These are phyloP conservation scores for Arxiozyma heterogenica DNA, from an alignment of 1,139 yeast species.

Conservation along the genomic window DNA sequence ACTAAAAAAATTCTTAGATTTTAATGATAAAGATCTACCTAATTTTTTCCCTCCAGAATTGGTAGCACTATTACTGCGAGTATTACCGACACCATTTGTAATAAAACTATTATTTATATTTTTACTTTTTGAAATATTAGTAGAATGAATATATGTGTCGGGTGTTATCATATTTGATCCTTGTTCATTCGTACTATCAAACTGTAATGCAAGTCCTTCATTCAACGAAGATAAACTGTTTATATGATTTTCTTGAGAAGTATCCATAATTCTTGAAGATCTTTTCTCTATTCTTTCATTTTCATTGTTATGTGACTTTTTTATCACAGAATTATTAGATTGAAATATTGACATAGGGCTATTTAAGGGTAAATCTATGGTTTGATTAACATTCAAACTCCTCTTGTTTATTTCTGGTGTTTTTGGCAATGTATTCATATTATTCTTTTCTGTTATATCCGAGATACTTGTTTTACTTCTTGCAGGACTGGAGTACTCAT, in stretches of 20 bases:
- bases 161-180: not conserved
- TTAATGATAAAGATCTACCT: slow-evolving; percentile 23
- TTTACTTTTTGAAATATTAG: not conserved
- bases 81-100: not conserved
- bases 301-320: not conserved
- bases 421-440: not conserved
- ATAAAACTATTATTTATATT: not conserved
- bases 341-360: slow-evolving; percentile 7
- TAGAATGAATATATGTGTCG: not conserved
- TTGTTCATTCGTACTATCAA: not conserved
- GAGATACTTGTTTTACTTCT: not conserved
- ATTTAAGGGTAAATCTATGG: slow-evolving; percentile 6
- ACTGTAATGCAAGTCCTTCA: slow-evolving; percentile 1
- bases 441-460: not conserved
- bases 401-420: slow-evolving; percentile 3
- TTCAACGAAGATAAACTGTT: not conserved
- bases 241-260: not conserved
- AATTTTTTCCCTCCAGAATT: slow-evolving; percentile 9
- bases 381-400: not conserved
- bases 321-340: not conserved
- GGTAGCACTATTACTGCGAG: not conserved
- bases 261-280: not conserved
- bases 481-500: not conserved
- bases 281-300: not conserved
- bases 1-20: slow-evolving; percentile 20